Conservation (phyloP, 2,329 filamentous ascomycete genomes). For the Alternaria brassicicola region DNA sequence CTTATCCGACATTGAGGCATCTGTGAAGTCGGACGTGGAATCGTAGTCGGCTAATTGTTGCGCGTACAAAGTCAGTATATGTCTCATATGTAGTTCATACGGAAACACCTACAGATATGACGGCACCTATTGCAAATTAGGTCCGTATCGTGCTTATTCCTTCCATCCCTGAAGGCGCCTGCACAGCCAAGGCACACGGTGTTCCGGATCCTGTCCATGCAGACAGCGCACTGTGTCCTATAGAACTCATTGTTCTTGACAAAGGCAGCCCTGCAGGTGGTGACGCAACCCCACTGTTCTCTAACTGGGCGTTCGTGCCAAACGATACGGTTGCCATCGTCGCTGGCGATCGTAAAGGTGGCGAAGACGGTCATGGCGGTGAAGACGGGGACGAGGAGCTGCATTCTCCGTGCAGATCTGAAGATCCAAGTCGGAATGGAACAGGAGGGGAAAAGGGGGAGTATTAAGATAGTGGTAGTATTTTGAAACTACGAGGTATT, state of each 20-base stretch:
- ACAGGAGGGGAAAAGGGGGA: background rate
- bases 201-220: background rate
- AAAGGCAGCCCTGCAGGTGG: background rate
- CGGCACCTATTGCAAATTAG: background rate
- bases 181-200: background rate
- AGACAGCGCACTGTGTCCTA: background rate
- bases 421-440: background rate
- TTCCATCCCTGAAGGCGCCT: background rate
- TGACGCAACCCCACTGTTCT: background rate
- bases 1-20: background rate
- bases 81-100: background rate
- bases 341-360: background rate
- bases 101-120: background rate
- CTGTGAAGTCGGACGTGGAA: background rate
- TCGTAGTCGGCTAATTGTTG: background rate
- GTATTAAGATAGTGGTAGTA: background rate
- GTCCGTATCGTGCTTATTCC: background rate
- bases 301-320: constrained; percentile 2
- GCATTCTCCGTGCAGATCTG: background rate
- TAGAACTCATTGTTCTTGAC: background rate
- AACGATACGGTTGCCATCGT: background rate
- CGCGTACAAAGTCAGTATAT: background rate
- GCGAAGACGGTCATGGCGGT: background rate
- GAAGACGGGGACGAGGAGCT: background rate
- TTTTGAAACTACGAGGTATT: background rate